These are phyloP conservation scores for Furcasterigmium furcatum DNA, from an alignment of 2,329 filamentous ascomycete genomes.

Conservation along the genomic window DNA sequence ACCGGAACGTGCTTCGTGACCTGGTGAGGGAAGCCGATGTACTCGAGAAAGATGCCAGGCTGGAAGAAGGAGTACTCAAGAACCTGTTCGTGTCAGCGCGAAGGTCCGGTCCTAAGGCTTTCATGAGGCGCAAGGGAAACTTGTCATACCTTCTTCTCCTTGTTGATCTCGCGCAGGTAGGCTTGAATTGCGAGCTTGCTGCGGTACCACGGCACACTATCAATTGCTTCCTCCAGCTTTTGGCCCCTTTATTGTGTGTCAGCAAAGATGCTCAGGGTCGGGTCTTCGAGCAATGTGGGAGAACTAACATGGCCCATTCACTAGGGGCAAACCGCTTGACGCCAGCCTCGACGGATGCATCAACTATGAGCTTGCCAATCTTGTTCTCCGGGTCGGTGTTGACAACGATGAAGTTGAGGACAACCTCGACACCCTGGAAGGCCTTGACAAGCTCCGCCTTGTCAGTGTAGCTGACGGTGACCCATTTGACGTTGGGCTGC, in stretches of 20 bases:
- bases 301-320: slow-evolving; percentile 46
- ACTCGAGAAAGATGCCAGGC: slow-evolving; percentile 43
- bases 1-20: slow-evolving; percentile 31
- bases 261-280: neutral
- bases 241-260: neutral
- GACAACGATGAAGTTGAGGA: slow-evolving; percentile 47
- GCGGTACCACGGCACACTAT: slow-evolving; percentile 24
- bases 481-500: slow-evolving; percentile 30
- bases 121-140: no score
- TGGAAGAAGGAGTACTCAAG: slow-evolving; percentile 49
- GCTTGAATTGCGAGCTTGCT: slow-evolving; percentile 34
- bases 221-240: neutral
- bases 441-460: slow-evolving; percentile 27
- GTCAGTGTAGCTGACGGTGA: slow-evolving; percentile 40
- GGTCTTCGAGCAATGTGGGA: neutral
- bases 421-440: slow-evolving; percentile 44
- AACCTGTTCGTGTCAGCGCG: slow-evolving; percentile 20
- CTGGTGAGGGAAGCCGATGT: slow-evolving; percentile 40
- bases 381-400: slow-evolving; percentile 25
- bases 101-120: no score
- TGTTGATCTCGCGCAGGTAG: slow-evolving; percentile 39
- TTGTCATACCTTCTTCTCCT: slow-evolving; percentile 25
- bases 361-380: slow-evolving; percentile 52
- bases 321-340: slow-evolving; percentile 60
- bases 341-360: slow-evolving; percentile 54